Evolutionary conservation across 345 rosid species (phyloP), one percentile per base, ranked within the genome.

Genomic region (Eucalyptus microcorys): DNA sequence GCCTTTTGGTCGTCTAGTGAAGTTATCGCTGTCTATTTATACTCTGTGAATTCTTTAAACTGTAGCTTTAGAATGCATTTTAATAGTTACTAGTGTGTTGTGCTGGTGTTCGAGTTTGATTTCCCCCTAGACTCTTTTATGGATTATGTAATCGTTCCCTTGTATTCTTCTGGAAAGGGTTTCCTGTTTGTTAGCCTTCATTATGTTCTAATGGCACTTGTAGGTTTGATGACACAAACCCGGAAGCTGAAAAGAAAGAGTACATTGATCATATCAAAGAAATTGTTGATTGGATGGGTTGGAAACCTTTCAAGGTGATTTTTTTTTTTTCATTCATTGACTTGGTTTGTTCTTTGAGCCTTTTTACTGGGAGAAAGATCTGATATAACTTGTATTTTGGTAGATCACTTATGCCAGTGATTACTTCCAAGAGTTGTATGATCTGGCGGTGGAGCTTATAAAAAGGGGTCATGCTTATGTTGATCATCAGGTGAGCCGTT

Each of bases 231-330:
- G 99, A 98, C 87, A 98, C 99, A 43, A 98, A 98, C 88, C 99
- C 99, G 4, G 99, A 98, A 93, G 99, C 99, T 92, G 99, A 98
- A 91, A 98, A 95, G 95, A 95, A 94, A 94, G 99, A 98, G 92
- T 96, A 98, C 86, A 98, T 98, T 81, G 94, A 96, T 93, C 99
- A 98, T 91, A 98, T 98, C 49, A 90, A 96, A 94, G 99, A 98
- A 91, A 98, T 98, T 91, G 99, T 98, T 40, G 90, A 87, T 57
- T 98, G 99, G 99, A 95, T 98, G 99, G 98, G 99, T 45, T 98
- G 99, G 99, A 93, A 95, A 90, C 99, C 99, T 43, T 96, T 95
- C 91, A 97, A 98, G 99, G 99, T 97, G 91, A 49, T 8, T 50
- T 34, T 87, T 13, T 50, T 50, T 55, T 55, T 55, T 55, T 10